A percentile compares a stretch with the other conserved stretches of the same genome.
Evolutionary conservation across 441 rosid genomes (phyloP).

Genomic region (Syzygium malaccense): DNA sequence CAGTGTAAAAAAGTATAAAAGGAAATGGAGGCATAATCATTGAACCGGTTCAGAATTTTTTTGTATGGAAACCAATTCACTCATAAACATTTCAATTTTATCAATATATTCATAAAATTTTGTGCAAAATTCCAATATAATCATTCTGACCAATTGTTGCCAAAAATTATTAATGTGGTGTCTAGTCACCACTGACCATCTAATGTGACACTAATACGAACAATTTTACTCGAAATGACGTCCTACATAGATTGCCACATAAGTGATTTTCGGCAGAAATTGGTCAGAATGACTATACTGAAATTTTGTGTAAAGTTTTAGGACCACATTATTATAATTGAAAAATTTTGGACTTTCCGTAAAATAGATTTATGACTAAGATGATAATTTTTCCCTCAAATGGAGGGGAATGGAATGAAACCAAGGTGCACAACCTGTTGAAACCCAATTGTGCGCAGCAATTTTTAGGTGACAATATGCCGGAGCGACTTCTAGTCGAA

Average conservation of each 20-base stretch:
- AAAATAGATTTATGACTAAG: no score
- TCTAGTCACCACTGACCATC: background rate
- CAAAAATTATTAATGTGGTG: no score
- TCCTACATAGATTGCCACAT: background rate
- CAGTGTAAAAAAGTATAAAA: no score
- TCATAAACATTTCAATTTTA: no score
- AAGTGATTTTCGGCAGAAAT: no score
- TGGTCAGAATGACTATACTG: no score
- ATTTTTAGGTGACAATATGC: background rate
- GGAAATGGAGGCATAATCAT: background rate
- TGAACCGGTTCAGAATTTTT: background rate
- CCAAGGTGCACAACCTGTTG: background rate
- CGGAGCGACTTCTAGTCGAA: background rate
- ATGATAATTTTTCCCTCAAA: no score
- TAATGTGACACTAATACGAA: background rate
- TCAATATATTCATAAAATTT: background rate
- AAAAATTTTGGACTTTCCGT: no score
- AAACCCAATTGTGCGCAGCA: background rate
- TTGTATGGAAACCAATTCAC: background rate
- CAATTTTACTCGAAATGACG: background rate
- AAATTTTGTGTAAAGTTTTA: no score
- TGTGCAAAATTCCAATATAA: no score
- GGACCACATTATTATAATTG: background rate
- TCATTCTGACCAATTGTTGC: rapidly evolving
- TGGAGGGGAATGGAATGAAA: no score